Evolutionary conservation across 108 stramenopile genomes (phyloP).

Genomic region (Cyclotella sp.): DNA sequence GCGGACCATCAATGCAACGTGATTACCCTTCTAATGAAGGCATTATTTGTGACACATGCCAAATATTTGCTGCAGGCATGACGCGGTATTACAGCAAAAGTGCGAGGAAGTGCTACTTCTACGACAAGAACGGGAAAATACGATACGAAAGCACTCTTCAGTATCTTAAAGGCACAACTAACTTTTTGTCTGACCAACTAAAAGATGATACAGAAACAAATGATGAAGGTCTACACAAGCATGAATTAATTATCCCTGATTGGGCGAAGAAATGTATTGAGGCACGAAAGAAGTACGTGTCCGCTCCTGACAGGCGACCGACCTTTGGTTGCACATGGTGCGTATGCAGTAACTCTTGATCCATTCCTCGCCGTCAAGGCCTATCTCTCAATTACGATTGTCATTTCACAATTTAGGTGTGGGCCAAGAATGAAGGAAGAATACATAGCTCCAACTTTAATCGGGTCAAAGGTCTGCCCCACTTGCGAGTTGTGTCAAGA

Average conservation of each 20-base stretch:
- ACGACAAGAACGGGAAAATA: slow-evolving; percentile 4
- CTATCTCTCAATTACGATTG: not conserved
- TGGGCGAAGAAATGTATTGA: not conserved
- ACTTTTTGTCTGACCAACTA: not conserved
- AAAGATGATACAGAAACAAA: not conserved
- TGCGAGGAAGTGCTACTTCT: not conserved
- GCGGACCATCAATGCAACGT: not conserved
- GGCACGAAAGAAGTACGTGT: not conserved
- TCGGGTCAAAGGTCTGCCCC: not conserved
- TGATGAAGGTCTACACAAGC: not conserved
- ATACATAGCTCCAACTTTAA: not conserved
- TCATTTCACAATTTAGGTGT: not conserved
- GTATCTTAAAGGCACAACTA: slow-evolving; percentile 9
- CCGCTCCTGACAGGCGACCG: slow-evolving; percentile 8
- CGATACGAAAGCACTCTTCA: not conserved
- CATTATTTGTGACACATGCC: not conserved
- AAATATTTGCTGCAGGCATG: not conserved
- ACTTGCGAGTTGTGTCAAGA: not conserved
- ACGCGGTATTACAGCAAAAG: not conserved
- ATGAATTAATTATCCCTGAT: not conserved
- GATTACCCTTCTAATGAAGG: not conserved
- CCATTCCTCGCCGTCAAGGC: not conserved
- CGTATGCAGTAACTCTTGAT: not conserved
- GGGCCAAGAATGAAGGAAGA: slow-evolving; percentile 4
- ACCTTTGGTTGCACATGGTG: slow-evolving; percentile 4